Evolutionary conservation across 2,329 filamentous ascomycete species (phyloP).

Genomic region (Diaporthe vexans): DNA sequence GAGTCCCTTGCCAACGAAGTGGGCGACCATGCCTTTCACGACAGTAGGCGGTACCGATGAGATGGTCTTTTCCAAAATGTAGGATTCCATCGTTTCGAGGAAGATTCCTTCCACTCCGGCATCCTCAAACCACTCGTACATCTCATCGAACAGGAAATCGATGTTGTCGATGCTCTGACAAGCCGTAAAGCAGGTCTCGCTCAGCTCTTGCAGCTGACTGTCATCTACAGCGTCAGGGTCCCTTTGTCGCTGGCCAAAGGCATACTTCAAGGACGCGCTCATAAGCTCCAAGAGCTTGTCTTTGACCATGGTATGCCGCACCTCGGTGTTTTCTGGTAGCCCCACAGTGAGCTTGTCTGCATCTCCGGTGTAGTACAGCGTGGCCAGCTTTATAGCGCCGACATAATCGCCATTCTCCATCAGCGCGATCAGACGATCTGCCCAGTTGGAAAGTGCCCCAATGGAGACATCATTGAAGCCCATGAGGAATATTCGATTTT

Average conservation of each 20-base stretch:
- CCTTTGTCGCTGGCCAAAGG: constrained; percentile 77
- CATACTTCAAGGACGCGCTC: constrained; percentile 89
- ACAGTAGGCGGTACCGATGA: constrained; percentile 83
- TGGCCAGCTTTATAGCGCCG: constrained; percentile 89
- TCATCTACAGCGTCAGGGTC: constrained; percentile 62
- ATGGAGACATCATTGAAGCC: constrained; percentile 96
- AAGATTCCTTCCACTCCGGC: constrained; percentile 81
- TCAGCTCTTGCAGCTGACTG: constrained; percentile 80
- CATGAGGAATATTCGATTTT: constrained; percentile 90
- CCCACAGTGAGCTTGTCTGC: constrained; percentile 96
- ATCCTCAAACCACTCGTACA: constrained; percentile 92
- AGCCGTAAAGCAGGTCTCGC: constrained; percentile 85
- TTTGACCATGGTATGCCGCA: constrained; percentile 85
- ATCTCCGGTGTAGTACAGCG: constrained; percentile 90
- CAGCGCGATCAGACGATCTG: constrained; percentile 89
- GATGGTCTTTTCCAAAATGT: constrained; percentile 84
- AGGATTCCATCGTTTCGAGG: constrained; percentile 88
- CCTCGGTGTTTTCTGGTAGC: constrained; percentile 83
- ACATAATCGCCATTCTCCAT: constrained; percentile 99
- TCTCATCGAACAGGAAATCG: constrained; percentile 90
- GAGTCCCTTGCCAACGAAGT: constrained; percentile 83
- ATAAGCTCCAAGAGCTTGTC: constrained; percentile 96
- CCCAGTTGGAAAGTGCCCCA: constrained; percentile 96
- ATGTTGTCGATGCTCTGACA: constrained; percentile 83
- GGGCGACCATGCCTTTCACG: constrained; percentile 86